These are phyloP conservation scores for Penicillium sp. DNA, from an alignment of 2,329 filamentous ascomycete species.

Conservation along the genomic window DNA sequence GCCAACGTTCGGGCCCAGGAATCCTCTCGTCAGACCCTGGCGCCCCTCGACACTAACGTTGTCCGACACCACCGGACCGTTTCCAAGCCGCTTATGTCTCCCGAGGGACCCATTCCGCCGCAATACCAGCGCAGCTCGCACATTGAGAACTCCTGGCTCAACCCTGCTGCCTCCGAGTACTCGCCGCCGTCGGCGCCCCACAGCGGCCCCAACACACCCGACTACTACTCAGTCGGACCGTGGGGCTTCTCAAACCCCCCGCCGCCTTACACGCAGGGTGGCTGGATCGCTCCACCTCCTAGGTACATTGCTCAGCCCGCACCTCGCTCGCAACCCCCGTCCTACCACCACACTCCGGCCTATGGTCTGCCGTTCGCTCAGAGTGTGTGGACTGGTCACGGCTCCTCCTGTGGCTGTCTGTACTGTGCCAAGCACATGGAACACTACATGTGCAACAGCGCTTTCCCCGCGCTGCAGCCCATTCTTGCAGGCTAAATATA, in stretches of 20 bases:
- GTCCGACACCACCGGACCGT: constrained; percentile 51
- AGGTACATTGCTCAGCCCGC: constrained; percentile 38
- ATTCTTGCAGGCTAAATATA: constrained; percentile 44
- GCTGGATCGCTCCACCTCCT: constrained; percentile 40
- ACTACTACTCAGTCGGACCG: constrained; percentile 47
- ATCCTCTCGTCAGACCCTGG: constrained; percentile 53
- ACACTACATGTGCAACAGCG: constrained; percentile 49
- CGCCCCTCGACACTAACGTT: constrained; percentile 66
- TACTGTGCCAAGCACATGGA: constrained; percentile 54
- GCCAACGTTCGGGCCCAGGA: constrained; percentile 49
- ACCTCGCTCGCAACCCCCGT: constrained; percentile 48
- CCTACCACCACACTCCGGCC: constrained; percentile 51
- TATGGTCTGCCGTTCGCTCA: constrained; percentile 50
- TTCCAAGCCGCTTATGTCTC: constrained; percentile 53
- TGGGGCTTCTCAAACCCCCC: constrained; percentile 48
- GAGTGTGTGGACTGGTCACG: constrained; percentile 51
- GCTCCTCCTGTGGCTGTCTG: constrained; percentile 49
- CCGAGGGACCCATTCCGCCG: constrained; percentile 50
- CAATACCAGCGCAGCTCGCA: constrained; percentile 51
- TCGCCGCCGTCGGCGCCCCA: constrained; percentile 53
- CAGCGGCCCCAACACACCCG: constrained; percentile 50
- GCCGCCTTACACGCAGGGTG: constrained; percentile 41
- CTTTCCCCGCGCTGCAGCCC: constrained; percentile 49
- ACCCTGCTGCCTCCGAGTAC: constrained; percentile 52
- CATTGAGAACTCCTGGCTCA: constrained; percentile 55